These are phyloP conservation scores for Solanum peruvianum DNA, from an alignment of 257 asterid species.

Conservation along the genomic window DNA sequence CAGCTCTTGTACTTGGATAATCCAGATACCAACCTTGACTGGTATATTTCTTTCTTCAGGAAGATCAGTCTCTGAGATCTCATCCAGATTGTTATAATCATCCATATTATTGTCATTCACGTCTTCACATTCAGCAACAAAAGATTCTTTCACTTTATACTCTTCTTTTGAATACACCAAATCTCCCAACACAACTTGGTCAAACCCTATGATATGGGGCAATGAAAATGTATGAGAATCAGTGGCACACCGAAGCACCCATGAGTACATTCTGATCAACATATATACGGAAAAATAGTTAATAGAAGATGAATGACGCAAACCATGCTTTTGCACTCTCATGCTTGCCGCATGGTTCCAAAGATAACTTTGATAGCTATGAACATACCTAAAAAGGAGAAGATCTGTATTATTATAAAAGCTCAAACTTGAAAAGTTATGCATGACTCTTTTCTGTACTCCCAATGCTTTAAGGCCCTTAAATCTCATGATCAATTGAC, in stretches of 20 bases:
- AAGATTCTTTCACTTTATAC: slow-evolving; percentile 23
- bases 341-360: slow-evolving; percentile 94
- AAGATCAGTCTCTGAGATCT: slow-evolving; percentile 37
- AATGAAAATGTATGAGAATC: background rate
- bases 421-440: background rate
- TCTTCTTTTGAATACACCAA: slow-evolving; percentile 74
- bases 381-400: slow-evolving; percentile 69
- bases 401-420: slow-evolving; percentile 12
- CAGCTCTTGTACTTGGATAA: background rate
- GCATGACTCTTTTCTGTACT: background rate
- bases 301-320: background rate
- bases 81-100: slow-evolving; percentile 32
- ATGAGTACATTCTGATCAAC: background rate
- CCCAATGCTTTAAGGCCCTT: background rate
- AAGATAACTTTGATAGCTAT: slow-evolving; percentile 90
- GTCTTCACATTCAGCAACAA: slow-evolving; percentile 33
- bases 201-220: slow-evolving; percentile 39
- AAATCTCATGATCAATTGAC: background rate
- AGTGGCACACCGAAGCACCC: background rate
- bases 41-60: slow-evolving; percentile 32
- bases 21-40: slow-evolving; percentile 48
- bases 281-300: background rate
- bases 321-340: slow-evolving; percentile 82
- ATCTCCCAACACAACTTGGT: slow-evolving; percentile 72
- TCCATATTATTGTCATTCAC: slow-evolving; percentile 20